Evolutionary conservation across 116 monocot species (phyloP).

Genomic region (Posidonia oceanica): DNA sequence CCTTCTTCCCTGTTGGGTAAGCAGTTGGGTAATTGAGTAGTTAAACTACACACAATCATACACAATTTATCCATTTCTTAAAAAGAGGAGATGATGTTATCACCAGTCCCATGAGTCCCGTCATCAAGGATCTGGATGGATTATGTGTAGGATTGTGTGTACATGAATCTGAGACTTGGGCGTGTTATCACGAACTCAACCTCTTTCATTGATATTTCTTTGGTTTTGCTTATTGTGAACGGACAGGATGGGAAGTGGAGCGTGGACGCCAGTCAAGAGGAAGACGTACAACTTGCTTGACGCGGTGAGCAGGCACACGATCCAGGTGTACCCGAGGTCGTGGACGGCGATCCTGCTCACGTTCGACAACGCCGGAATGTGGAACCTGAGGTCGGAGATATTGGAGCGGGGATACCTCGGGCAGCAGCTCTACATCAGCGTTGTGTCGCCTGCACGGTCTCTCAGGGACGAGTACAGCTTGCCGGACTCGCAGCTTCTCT

Average conservation of each 20-base stretch:
- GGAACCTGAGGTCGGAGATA: conserved; percentile 62
- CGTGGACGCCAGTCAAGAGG: conserved; percentile 40
- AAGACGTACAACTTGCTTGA: conserved; percentile 59
- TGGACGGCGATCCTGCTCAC: conserved; percentile 69
- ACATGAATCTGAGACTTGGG: too few relatives aligned
- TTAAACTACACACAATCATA: neutral
- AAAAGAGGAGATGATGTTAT: too few relatives aligned
- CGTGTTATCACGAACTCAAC: too few relatives aligned
- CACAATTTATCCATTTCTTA: too few relatives aligned
- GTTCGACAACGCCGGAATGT: conserved; percentile 77
- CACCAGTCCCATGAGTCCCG: too few relatives aligned
- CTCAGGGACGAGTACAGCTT: conserved; percentile 67
- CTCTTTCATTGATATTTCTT: too few relatives aligned
- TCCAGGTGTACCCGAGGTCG: conserved; percentile 73
- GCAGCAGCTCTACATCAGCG: conserved; percentile 79
- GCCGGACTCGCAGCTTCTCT: conserved; percentile 30
- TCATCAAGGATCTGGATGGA: too few relatives aligned
- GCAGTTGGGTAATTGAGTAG: neutral
- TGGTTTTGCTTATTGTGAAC: neutral
- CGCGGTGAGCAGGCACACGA: conserved; percentile 55
- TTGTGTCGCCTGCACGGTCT: conserved; percentile 41
- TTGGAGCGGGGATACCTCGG: conserved; percentile 64
- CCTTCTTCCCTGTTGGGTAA: conserved; percentile 79
- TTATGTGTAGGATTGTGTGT: too few relatives aligned
- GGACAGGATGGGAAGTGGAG: conserved; percentile 48